A percentile compares a stretch with the other conserved stretches of the same genome.
Conservation (phyloP, 805 yeast species). For the Tetrapisispora phaffii region DNA sequence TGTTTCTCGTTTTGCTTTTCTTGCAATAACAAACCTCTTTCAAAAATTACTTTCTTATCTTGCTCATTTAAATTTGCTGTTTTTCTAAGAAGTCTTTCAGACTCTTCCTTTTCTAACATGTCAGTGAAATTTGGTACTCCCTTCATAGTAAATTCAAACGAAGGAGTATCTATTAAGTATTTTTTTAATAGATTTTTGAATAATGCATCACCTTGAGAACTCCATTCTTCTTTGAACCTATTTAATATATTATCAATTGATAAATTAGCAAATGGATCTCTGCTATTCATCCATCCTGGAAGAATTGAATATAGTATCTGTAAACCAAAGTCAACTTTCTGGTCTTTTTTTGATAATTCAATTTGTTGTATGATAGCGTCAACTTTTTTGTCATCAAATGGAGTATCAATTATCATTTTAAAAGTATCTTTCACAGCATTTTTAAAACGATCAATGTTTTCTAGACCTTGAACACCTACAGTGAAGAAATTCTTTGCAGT, state of each 20-base stretch:
- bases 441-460: conserved; percentile 39
- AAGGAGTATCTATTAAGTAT: conserved; percentile 44
- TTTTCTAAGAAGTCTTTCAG: conserved; percentile 36
- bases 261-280: conserved; percentile 63
- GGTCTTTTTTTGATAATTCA: conserved; percentile 75
- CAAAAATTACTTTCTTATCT: conserved; percentile 48
- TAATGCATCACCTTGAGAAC: conserved; percentile 40
- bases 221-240: conserved; percentile 54
- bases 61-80: conserved; percentile 37
- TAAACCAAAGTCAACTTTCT: conserved; percentile 84
- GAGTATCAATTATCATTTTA: conserved; percentile 32
- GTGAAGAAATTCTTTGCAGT: conserved; percentile 72
- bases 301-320: conserved; percentile 59
- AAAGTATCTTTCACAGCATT: conserved; percentile 40
- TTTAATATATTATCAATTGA: conserved; percentile 53
- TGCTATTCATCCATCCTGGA: conserved; percentile 78
- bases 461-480: conserved; percentile 75
- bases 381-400: conserved; percentile 51
- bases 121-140: conserved; percentile 54
- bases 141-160: conserved; percentile 64
- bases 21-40: conserved; percentile 51
- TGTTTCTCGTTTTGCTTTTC: conserved; percentile 58
- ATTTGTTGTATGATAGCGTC: conserved; percentile 83
- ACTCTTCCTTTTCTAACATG: conserved; percentile 47
- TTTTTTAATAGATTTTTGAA: conserved; percentile 52